These are phyloP conservation scores for Tolypocladium ovalisporum DNA, from an alignment of 2,329 filamentous ascomycete species.

Conservation along the genomic window DNA sequence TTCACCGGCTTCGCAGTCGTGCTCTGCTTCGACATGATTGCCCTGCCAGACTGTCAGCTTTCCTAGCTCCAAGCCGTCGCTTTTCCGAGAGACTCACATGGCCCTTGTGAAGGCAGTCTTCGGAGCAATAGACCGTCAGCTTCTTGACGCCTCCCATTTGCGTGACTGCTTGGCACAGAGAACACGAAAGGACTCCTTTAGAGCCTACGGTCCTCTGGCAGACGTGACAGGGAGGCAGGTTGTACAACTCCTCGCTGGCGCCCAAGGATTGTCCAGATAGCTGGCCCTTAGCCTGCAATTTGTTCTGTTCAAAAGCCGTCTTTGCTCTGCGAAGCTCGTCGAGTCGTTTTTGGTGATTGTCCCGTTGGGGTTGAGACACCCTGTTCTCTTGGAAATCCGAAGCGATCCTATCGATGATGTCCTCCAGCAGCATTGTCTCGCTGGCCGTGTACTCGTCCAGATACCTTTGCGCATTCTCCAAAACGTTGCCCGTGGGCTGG, in stretches of 20 bases:
- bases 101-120: slow-evolving; percentile 26
- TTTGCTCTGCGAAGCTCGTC: slow-evolving; percentile 37
- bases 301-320: slow-evolving; percentile 36
- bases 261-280: slow-evolving; percentile 15
- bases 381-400: slow-evolving; percentile 18
- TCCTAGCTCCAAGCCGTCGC: not conserved
- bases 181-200: slow-evolving; percentile 29
- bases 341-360: slow-evolving; percentile 26
- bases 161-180: slow-evolving; percentile 31
- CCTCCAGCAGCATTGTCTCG: slow-evolving; percentile 17
- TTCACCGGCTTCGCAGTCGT: slow-evolving; percentile 30
- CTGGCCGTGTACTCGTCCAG: slow-evolving; percentile 23
- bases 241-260: slow-evolving; percentile 21
- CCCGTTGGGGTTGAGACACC: slow-evolving; percentile 22
- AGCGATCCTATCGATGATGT: slow-evolving; percentile 21
- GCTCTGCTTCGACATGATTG: slow-evolving; percentile 24
- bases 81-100: slow-evolving; percentile 24
- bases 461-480: slow-evolving; percentile 25
- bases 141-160: slow-evolving; percentile 23
- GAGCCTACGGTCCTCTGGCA: slow-evolving; percentile 24
- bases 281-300: slow-evolving; percentile 24
- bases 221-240: slow-evolving; percentile 26
- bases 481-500: slow-evolving; percentile 17
- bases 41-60: slow-evolving; percentile 21
- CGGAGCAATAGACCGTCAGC: slow-evolving; percentile 33